Evolutionary conservation across 805 yeast genomes (phyloP), one percentile per base, ranked within the genome.

Genomic region (Nakazawaea ambrosiae): DNA sequence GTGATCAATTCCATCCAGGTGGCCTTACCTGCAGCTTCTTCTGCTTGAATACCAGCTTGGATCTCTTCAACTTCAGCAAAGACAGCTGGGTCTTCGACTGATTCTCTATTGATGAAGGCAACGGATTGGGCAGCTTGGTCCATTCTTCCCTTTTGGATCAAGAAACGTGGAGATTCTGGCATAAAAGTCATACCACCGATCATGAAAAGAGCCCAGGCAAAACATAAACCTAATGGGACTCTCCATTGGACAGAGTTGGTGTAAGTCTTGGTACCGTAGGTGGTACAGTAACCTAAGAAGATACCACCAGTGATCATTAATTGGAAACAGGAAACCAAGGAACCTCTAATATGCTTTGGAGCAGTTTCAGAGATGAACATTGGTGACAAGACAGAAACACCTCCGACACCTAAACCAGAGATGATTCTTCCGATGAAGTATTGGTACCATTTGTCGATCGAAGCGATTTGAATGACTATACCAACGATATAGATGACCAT

Each of bases 111-210:
- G 26, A 80, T 61, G 42, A 63, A 66, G 18, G 73, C 55, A 47
- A 81, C 56, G 24, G 80, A 63, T 16, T 58, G 54, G 33, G 68
- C 61, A 2, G 86, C 87, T 38, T 71, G 68, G 11, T 69, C 77
- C 33, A 70, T 53, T 23, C 66, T 60, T 46, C 71, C 72, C 44
- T 70, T 70, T 31, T 73, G 70, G 19, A 81, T 75, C 41, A 66
- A 66, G 61, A 63, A 83, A 46, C 92, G 66, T 23, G 92, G 89
- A 37, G 81, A 67, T 52, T 82, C 90, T 17, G 89, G 86, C 34
- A 82, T 60, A 44, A 75, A 66, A 23, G 68, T 45, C 62, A 82
- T 65, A 8, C 87, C 88, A 8, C 64, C 44, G 28, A 67, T 59
- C 38, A 83, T 65, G 18, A 78, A 49, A 0, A 68, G 40, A 3